Evolutionary conservation across 2,329 filamentous ascomycete species (phyloP), one percentile per base, ranked within the genome.

Genomic region (Penicillium hordei): DNA sequence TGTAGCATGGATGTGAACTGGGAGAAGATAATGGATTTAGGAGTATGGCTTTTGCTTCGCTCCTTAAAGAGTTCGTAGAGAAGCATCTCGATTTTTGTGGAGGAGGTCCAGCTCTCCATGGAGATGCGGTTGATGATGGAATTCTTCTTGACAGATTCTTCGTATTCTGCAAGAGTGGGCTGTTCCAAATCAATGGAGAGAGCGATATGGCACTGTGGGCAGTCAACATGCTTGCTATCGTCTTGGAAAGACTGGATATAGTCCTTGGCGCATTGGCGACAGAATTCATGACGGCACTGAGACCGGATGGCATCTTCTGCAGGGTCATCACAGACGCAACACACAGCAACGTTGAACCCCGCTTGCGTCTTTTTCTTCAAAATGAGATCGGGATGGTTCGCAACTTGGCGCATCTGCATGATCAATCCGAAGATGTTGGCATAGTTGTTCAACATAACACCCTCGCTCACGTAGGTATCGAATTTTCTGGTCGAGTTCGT

Each of bases 341-440:
- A 97, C 42, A 96, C 87, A 36, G 96, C 80, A 13, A 96, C 82
- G 63, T 97, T 97, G 74, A 96, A 91, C 2, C 93, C 93, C 52
- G 90, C 90, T 65, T 92, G 87, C 3, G 83, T 84, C 61, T 93
- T 86, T 77, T 94, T 97, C 79, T 93, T 95, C 60, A 97, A 77
- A 48, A 99, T 89, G 36, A 99, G 77, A 76, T 99, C 94, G 0
- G 94, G 94, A 71, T 99, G 94, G 65, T 99, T 94, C 8, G 94
- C 92, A 27, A 97, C 91, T 78, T 99, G 94, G 55, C 94, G 89
- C 93, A 99, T 97, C 75, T 96, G 93, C 91, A 97, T 97, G 70
- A 99, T 97, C 55, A 99, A 83, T 70, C 93, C 93, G 69, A 99
- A 99, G 64, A 99, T 97, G 73, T 99, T 99, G 78, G 94, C 94